Base-by-base conservation (phyloP, 176 grass and related monocot species). In the Zea mays region DNA sequence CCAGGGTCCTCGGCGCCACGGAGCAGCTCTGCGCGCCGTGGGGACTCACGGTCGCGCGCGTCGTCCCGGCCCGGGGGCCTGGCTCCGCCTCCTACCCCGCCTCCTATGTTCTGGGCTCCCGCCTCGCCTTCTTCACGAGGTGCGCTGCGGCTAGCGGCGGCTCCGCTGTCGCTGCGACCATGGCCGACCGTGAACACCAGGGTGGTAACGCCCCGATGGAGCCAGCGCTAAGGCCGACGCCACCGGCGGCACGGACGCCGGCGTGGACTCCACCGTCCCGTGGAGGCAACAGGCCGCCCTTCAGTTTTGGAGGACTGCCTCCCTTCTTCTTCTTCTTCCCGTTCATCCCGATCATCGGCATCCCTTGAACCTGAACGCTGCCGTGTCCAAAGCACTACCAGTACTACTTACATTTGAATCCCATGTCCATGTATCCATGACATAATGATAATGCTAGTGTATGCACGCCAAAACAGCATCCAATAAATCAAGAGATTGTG, bases 321-420 rank as follows among this genome's bases (percentile, higher is more conserved):
- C 78, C 85, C 78, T 82, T 89, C 50, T 82, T 47, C 78, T 82
- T 47, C 78, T 65, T 89, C 77, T 85, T 89, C 60, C 82, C 72
- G 58, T 89, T 89, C 82, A 27, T 89, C 34, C 87, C 87, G 0
- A 81, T 85, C 77, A 89, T 88, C 8, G 69, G 85, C 61, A 88
- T 88, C 67, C 85, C 86, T 16, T 88, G 62, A 80, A 37, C 13
- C 20, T 2, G 6, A 35, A 3, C 8, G 8, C 38, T 11, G 17
- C 10, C 7, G 35, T 35, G 64, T 50, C 56, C 38, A 7, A 7
- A 13, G 43, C 6, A 39, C 6, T n/a, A 19, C 2, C 5, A 39
- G 8, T 21, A 59, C 8, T 58, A 9, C 54, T 6, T 21, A 8
- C 63, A 1, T 43, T 59, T 39, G 67, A 12, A 1, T 27, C 33